Conservation (phyloP, 1,284 basidiomycete genomes). For the Malassezia sp. region DNA sequence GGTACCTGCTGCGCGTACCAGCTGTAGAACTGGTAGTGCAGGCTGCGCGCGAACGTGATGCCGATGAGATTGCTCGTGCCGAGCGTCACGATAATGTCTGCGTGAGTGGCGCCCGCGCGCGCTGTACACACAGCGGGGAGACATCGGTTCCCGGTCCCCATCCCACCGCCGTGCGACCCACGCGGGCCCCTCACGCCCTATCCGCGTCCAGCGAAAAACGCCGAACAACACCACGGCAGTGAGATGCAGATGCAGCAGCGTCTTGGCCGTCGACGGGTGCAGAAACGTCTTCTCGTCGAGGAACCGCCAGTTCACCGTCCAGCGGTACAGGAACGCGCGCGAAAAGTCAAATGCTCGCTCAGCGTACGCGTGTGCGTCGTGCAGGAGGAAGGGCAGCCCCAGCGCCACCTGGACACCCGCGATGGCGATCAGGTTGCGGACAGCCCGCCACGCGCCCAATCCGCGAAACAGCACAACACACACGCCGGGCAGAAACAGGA, state of each 20-base stretch:
- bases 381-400: conserved; percentile 61
- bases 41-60: conserved; percentile 78
- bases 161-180: conserved; percentile 51
- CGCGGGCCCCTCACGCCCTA: conserved; percentile 55
- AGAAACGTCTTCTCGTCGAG: conserved; percentile 65
- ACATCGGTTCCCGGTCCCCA: neutral
- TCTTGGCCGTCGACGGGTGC: conserved; percentile 55
- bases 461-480: conserved; percentile 58
- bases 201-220: conserved; percentile 58
- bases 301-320: conserved; percentile 98
- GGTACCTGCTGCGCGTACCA: conserved; percentile 96
- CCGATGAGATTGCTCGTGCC: conserved; percentile 88
- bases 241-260: conserved; percentile 61
- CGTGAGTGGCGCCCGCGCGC: neutral
- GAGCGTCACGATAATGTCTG: conserved; percentile 69
- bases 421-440: conserved; percentile 12
- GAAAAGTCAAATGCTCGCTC: conserved; percentile 72
- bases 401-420: conserved; percentile 54
- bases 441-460: conserved; percentile 51
- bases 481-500: conserved; percentile 71
- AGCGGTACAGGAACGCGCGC: conserved; percentile 80
- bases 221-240: conserved; percentile 59
- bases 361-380: conserved; percentile 59
- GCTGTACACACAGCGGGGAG: neutral
- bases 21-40: conserved; percentile 97